phyloP scores from a whole-genome alignment of 441 rosid genomes.

The Metrosideros polymorpha region DNA sequence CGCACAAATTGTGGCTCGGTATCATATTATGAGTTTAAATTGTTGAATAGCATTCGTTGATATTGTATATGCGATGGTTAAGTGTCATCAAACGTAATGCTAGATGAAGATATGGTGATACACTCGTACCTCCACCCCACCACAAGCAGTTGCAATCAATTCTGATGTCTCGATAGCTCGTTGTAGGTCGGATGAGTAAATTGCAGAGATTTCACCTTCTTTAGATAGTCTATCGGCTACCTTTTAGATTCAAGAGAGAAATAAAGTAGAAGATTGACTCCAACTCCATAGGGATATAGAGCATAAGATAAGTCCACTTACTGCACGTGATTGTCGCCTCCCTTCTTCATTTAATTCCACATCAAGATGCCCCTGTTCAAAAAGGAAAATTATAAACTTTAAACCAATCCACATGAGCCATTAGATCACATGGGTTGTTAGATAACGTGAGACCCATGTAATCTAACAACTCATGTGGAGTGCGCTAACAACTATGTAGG shows the following conservation, averaged over 20 bases:
- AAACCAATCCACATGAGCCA: background rate
- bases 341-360: slow-evolving; percentile 53
- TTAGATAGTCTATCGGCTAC: slow-evolving; percentile 55
- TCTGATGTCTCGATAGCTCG: slow-evolving; percentile 71
- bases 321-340: slow-evolving; percentile 42
- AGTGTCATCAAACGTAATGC: background rate
- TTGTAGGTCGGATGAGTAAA: slow-evolving; percentile 80
- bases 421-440: background rate
- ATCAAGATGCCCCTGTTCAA: slow-evolving; percentile 46
- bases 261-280: background rate
- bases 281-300: background rate
- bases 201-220: slow-evolving; percentile 43
- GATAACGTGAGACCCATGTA: background rate
- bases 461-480: background rate
- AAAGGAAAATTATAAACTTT: background rate
- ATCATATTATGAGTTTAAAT: background rate
- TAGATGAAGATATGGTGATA: background rate
- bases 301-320: slow-evolving; percentile 8
- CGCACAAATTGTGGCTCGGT: background rate
- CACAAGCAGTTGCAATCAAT: slow-evolving; percentile 54
- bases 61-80: background rate
- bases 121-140: slow-evolving; percentile 38
- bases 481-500: fast-evolving
- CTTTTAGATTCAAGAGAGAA: slow-evolving; percentile 15
- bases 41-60: background rate